Evolutionary conservation across 73 alveolate species (phyloP).

Genomic region (Diophrys appendiculata): DNA sequence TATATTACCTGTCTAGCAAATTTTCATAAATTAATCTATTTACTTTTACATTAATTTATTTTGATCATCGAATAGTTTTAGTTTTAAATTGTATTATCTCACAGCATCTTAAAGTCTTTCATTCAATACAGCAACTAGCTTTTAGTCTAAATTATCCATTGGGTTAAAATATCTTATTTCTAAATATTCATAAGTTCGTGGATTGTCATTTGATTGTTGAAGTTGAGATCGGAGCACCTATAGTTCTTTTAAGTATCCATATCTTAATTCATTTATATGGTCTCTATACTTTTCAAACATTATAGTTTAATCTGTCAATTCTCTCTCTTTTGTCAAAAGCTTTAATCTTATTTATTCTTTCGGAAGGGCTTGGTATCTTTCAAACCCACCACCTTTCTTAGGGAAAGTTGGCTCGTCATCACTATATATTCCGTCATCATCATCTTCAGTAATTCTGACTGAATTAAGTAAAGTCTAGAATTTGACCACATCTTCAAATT

Average conservation of each 20-base stretch:
- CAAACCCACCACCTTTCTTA: neutral
- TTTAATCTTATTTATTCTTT: neutral
- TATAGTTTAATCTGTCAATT: neutral
- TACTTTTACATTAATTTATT: neutral
- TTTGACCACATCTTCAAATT: neutral
- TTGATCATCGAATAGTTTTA: neutral
- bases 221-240: neutral
- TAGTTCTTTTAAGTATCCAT: neutral
- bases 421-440: neutral
- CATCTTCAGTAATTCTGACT: neutral
- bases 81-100: neutral
- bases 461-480: neutral
- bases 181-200: neutral
- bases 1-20: neutral
- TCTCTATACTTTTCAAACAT: neutral
- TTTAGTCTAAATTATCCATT: neutral
- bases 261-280: neutral
- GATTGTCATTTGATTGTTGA: neutral
- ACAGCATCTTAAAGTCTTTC: neutral
- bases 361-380: neutral
- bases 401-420: neutral
- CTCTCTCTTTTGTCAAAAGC: neutral
- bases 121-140: neutral
- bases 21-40: neutral
- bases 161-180: neutral